phyloP scores from a whole-genome alignment of 768 basidiomycete genomes.

The Tephrocybe sp. region DNA sequence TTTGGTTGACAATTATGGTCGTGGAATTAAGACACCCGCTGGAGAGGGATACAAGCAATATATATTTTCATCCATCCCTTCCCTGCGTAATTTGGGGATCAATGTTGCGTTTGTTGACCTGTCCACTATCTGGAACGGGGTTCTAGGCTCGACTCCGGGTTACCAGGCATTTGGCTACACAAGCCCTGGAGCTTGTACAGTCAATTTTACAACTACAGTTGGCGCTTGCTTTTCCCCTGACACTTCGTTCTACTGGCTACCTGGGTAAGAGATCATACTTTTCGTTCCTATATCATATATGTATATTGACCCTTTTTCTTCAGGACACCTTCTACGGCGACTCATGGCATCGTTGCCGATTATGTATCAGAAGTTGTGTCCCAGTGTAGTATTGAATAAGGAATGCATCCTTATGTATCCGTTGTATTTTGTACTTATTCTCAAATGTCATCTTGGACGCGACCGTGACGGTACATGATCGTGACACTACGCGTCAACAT shows the following conservation, averaged over 20 bases:
- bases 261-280: conserved; percentile 13
- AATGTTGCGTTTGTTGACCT: conserved; percentile 49
- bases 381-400: conserved; percentile 10
- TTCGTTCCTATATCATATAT: background rate
- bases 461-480: too few species aligned
- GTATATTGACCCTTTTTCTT: background rate
- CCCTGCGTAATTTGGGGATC: conserved; percentile 26
- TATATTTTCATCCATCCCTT: conserved; percentile 41
- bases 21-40: conserved; percentile 34
- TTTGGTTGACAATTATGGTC: conserved; percentile 52
- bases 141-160: conserved; percentile 39
- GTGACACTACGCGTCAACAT: too few species aligned
- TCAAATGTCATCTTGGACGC: too few species aligned
- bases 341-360: conserved; percentile 19
- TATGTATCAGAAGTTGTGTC: conserved; percentile 19
- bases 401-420: too few species aligned
- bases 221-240: conserved; percentile 20
- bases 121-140: conserved; percentile 46
- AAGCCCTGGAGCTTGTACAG: conserved; percentile 24
- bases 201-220: conserved; percentile 10
- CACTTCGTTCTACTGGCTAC: conserved; percentile 22
- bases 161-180: conserved; percentile 50
- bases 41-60: conserved; percentile 48
- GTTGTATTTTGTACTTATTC: too few species aligned
- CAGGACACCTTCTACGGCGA: conserved; percentile 18